Conservation (phyloP, 768 basidiomycete genomes). For the Podaxis sp. region DNA sequence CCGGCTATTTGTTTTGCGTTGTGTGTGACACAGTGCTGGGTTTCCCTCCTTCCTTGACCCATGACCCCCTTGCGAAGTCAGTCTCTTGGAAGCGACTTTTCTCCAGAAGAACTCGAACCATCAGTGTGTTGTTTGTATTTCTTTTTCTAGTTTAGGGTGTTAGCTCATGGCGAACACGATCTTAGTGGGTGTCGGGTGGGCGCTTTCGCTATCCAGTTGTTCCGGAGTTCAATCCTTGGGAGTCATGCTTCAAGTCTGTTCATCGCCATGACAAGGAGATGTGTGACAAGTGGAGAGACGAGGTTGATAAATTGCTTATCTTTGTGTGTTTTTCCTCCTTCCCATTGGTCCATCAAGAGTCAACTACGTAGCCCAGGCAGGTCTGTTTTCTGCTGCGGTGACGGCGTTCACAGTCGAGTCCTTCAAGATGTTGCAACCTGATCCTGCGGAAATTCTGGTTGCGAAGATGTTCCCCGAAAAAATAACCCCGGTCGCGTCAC, state of each 20-base stretch:
- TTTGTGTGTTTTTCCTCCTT: constrained; percentile 10
- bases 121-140: neutral
- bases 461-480: constrained; percentile 16
- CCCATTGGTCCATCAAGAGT: neutral
- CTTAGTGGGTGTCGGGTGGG: neutral
- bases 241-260: constrained; percentile 5
- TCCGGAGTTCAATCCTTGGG: constrained; percentile 3
- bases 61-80: neutral
- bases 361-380: constrained; percentile 17
- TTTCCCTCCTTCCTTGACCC: neutral
- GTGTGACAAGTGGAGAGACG: constrained; percentile 15
- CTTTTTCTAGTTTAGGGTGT: neutral
- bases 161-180: neutral
- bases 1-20: too few species aligned
- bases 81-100: constrained; percentile 3
- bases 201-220: constrained; percentile 2
- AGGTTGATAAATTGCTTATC: constrained; percentile 15
- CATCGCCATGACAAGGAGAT: constrained; percentile 12
- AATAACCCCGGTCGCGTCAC: neutral
- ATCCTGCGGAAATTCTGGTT: constrained; percentile 17
- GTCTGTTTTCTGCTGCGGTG: constrained; percentile 25
- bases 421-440: constrained; percentile 20
- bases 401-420: constrained; percentile 25
- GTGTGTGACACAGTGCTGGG: neutral
- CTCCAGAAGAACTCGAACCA: constrained; percentile 4